These are phyloP conservation scores for Pichia sp. DNA, from an alignment of 1,139 yeast genomes.

Conservation along the genomic window DNA sequence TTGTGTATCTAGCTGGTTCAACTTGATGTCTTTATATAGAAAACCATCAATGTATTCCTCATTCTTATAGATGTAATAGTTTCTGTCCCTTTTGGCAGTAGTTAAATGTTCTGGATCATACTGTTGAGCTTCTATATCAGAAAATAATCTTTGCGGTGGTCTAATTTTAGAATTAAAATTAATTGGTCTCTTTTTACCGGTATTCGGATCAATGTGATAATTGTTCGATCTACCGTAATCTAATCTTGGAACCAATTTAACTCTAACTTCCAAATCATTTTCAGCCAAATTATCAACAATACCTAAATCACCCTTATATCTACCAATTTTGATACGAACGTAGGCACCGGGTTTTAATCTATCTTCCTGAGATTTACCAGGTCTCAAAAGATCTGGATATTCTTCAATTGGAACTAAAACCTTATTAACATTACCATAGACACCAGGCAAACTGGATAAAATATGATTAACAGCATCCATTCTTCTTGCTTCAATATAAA, in stretches of 20 bases:
- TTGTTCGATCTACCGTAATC: slow-evolving; percentile 69
- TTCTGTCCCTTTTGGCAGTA: slow-evolving; percentile 59
- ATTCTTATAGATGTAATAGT: slow-evolving; percentile 66
- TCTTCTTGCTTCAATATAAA: slow-evolving; percentile 89
- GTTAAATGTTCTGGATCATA: slow-evolving; percentile 48
- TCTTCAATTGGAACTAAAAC: slow-evolving; percentile 91
- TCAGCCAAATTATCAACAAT: slow-evolving; percentile 89
- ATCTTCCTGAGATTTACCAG: slow-evolving; percentile 80
- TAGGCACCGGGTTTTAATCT: slow-evolving; percentile 88
- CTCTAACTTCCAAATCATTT: slow-evolving; percentile 87
- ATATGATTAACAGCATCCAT: slow-evolving; percentile 90
- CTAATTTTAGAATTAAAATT: slow-evolving; percentile 44
- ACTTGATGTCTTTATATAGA: slow-evolving; percentile 75
- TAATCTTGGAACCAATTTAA: slow-evolving; percentile 85
- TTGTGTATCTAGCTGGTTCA: slow-evolving; percentile 73
- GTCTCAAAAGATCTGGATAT: slow-evolving; percentile 87
- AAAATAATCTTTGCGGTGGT: slow-evolving; percentile 81
- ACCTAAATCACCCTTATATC: slow-evolving; percentile 88
- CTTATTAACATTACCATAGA: slow-evolving; percentile 46
- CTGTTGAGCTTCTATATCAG: slow-evolving; percentile 55
- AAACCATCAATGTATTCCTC: slow-evolving; percentile 91
- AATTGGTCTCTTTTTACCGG: slow-evolving; percentile 37
- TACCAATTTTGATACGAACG: slow-evolving; percentile 84
- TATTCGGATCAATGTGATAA: slow-evolving; percentile 35
- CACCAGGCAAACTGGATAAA: slow-evolving; percentile 80